A percentile compares a stretch with the other conserved stretches of the same genome.
phyloP scores from a whole-genome alignment of 805 yeast species.

The Candida chauliodis region DNA sequence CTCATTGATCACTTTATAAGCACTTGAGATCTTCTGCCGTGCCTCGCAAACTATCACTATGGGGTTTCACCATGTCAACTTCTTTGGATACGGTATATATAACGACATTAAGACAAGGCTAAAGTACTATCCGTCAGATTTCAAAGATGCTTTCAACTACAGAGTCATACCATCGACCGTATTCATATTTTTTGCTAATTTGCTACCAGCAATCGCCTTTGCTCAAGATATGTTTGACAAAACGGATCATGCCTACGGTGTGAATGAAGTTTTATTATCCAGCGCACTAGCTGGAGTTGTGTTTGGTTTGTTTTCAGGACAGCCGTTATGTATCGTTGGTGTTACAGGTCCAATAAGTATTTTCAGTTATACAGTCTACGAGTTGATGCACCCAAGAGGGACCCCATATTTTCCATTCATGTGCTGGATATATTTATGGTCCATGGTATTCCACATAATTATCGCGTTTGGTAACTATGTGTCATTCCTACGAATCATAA shows the following conservation, averaged over 20 bases:
- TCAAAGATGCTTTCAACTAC: slow-evolving; percentile 80
- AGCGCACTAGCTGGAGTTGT: slow-evolving; percentile 87
- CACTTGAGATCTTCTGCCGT: too few relatives aligned
- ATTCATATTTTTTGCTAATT: slow-evolving; percentile 83
- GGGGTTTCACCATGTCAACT: slow-evolving; percentile 15
- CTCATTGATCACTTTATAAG: too few relatives aligned
- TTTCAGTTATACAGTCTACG: slow-evolving; percentile 86
- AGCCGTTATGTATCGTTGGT: slow-evolving; percentile 92
- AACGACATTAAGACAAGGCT: slow-evolving; percentile 48
- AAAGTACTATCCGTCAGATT: slow-evolving; percentile 74
- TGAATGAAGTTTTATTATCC: slow-evolving; percentile 81
- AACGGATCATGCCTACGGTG: slow-evolving; percentile 82
- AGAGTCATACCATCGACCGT: slow-evolving; percentile 82
- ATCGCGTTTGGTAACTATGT: slow-evolving; percentile 71
- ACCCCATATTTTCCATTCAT: slow-evolving; percentile 79
- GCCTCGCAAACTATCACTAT: too few relatives aligned
- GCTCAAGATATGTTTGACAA: slow-evolving; percentile 97
- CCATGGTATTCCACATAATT: slow-evolving; percentile 72
- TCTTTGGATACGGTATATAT: slow-evolving; percentile 48
- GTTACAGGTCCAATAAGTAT: slow-evolving; percentile 95
- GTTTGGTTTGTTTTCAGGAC: slow-evolving; percentile 83
- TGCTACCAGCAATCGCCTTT: slow-evolving; percentile 91
- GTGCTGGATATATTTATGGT: slow-evolving; percentile 96
- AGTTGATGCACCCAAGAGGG: slow-evolving; percentile 54
- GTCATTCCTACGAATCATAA: slow-evolving; percentile 63